Base-by-base conservation (phyloP, 1,139 yeast genomes). In the Debaryomycetaceae sp. region DNA sequence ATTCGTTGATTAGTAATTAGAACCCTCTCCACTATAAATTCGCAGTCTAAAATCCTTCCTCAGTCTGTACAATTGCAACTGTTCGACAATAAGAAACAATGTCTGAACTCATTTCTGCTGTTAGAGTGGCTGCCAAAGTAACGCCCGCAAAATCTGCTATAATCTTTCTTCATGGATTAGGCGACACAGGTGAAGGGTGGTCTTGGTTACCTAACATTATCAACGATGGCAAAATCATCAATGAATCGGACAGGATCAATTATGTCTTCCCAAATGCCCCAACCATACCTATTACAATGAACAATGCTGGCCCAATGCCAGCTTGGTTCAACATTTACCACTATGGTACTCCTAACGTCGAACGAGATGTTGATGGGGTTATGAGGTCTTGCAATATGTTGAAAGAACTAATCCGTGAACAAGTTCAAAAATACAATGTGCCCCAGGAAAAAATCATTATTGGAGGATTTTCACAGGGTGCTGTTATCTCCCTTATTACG, bases 391-490 rank as follows among this genome's bases (percentile, higher is more conserved):
- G 84, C 36, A 75, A 73, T 2, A 54, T 65, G 1, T 67, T 89
- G 35, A 73, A 78, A 44, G 56, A 56, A 2, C 67, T 81, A 43
- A 73, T 92, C 37, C 65, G 75, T 17, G 83, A 83, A 45, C 91
- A 88, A 57, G 70, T 79, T 13, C 76, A 73, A 6, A 59, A 59
- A 5, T 47, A 61, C 40, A 86, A 94, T 3, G 76, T 91, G 30
- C 77, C 83, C 1, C 66, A 89, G 0, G 81, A 84, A 30, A 77
- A 83, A 40, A 84, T 92, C 38, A 71, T 92, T 13, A 68, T 92
- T 46, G 98, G 98, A 29, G 98, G 98, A 1, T 92, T 92, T 57
- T 83, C 95, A 6, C 98, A 92, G 63, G 98, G 98, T 43, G 95
- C 89, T 37, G 92, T 95, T 1, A 50, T 91, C 9, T 66, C 95